Evolutionary conservation across 2,329 filamentous ascomycete species (phyloP).

Genomic region (Cyclaneusma minus): DNA sequence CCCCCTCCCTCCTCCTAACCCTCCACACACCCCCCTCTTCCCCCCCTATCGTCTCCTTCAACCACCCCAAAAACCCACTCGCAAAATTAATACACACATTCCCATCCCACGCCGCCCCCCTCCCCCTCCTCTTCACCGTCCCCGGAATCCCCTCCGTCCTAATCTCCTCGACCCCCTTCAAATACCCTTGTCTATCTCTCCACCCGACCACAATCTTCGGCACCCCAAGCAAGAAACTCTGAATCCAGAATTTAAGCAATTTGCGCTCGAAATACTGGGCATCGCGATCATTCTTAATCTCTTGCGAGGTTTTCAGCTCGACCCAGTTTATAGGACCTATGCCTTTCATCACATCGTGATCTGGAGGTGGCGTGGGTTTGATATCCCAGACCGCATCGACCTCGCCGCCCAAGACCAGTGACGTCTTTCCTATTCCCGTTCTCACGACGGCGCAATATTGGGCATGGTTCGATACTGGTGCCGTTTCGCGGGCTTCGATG

Average conservation of each 20-base stretch:
- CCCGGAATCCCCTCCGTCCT: slow-evolving; percentile 66
- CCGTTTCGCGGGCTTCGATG: slow-evolving; percentile 60
- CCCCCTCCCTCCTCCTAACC: slow-evolving; percentile 50
- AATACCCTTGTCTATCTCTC: slow-evolving; percentile 54
- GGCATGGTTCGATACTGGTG: slow-evolving; percentile 71
- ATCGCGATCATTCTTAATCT: slow-evolving; percentile 52
- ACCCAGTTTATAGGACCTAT: slow-evolving; percentile 81
- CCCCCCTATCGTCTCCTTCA: slow-evolving; percentile 42
- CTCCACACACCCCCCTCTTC: slow-evolving; percentile 66
- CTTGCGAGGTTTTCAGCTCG: slow-evolving; percentile 81
- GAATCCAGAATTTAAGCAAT: slow-evolving; percentile 90
- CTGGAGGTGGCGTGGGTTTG: slow-evolving; percentile 44
- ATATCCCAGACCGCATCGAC: slow-evolving; percentile 86
- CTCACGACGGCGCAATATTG: slow-evolving; percentile 93
- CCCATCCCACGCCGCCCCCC: slow-evolving; percentile 62
- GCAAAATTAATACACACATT: slow-evolving; percentile 91
- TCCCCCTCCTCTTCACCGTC: slow-evolving; percentile 51
- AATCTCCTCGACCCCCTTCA: slow-evolving; percentile 61
- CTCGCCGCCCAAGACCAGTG: slow-evolving; percentile 75
- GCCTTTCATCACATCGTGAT: no score
- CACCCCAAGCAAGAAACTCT: slow-evolving; percentile 86
- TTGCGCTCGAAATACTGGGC: slow-evolving; percentile 72
- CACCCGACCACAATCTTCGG: slow-evolving; percentile 87
- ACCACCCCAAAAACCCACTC: slow-evolving; percentile 60
- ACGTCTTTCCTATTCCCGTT: slow-evolving; percentile 65